Percentiles rank a stretch among this genome's conserved stretches.
Evolutionary conservation across 2,329 filamentous ascomycete species (phyloP).

Genomic region (Penicillium griseofulvum): DNA sequence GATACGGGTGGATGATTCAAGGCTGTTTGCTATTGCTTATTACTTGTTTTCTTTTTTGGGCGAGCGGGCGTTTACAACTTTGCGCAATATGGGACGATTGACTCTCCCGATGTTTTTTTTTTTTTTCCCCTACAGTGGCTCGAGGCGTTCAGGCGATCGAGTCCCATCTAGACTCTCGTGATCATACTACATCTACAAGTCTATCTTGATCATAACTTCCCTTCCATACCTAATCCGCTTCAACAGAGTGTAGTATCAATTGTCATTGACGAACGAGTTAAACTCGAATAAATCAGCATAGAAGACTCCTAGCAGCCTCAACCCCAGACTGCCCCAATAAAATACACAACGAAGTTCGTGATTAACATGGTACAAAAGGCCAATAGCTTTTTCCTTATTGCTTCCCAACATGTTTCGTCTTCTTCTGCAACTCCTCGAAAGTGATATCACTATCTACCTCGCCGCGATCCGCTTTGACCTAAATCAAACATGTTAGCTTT

Average conservation of each 20-base stretch:
- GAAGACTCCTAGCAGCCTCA: neutral
- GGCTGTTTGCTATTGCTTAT: neutral
- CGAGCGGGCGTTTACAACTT: conserved; percentile 22
- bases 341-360: neutral
- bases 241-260: neutral
- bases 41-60: conserved; percentile 6
- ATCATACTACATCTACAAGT: conserved; percentile 1
- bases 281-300: neutral
- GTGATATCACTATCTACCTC: conserved; percentile 42
- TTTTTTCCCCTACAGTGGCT: neutral
- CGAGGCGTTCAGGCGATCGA: neutral
- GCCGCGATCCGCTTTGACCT: conserved; percentile 61
- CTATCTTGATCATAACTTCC: neutral
- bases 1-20: neutral
- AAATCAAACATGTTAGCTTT: conserved; percentile 10
- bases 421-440: conserved; percentile 55
- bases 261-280: neutral
- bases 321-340: neutral
- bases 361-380: neutral
- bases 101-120: neutral
- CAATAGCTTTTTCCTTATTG: neutral
- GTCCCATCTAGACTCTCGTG: neutral
- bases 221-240: neutral
- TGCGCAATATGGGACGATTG: neutral
- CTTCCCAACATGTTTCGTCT: conserved; percentile 51